Percentiles rank a stretch among this genome's conserved stretches.
Conservation (phyloP, 805 yeast genomes). For the Torulaspora gathmanii region DNA sequence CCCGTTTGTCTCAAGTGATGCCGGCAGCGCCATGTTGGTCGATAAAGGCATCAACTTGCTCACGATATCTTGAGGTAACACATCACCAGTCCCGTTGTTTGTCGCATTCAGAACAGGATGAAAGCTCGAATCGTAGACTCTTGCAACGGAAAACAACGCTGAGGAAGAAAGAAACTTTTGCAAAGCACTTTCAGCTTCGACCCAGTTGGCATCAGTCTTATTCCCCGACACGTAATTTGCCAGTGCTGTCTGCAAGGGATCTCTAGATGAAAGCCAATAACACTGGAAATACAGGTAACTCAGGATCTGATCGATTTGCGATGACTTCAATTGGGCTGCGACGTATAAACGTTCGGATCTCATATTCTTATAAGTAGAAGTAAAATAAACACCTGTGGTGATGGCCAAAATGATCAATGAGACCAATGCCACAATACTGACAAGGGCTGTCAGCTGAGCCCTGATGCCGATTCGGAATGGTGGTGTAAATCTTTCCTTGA, state of each 20-base stretch:
- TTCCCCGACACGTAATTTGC: constrained; percentile 70
- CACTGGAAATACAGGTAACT: constrained; percentile 63
- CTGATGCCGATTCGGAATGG: constrained; percentile 59
- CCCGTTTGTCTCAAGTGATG: constrained; percentile 43
- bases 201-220: constrained; percentile 47
- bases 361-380: constrained; percentile 53
- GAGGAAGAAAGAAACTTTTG: constrained; percentile 63
- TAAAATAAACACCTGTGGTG: constrained; percentile 71
- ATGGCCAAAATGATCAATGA: constrained; percentile 70
- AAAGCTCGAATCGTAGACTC: constrained; percentile 60
- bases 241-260: constrained; percentile 55
- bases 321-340: constrained; percentile 74
- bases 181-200: constrained; percentile 43
- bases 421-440: constrained; percentile 60
- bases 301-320: constrained; percentile 69
- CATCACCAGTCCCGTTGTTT: constrained; percentile 39
- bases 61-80: constrained; percentile 33
- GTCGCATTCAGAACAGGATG: constrained; percentile 43
- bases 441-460: constrained; percentile 69
- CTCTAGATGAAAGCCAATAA: constrained; percentile 57
- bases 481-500: constrained; percentile 18
- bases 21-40: constrained; percentile 43
- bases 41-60: constrained; percentile 48
- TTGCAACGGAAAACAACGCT: constrained; percentile 56
- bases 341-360: constrained; percentile 70